Conservation (phyloP, 2,329 filamentous ascomycete genomes). For the Dothistroma pini region DNA sequence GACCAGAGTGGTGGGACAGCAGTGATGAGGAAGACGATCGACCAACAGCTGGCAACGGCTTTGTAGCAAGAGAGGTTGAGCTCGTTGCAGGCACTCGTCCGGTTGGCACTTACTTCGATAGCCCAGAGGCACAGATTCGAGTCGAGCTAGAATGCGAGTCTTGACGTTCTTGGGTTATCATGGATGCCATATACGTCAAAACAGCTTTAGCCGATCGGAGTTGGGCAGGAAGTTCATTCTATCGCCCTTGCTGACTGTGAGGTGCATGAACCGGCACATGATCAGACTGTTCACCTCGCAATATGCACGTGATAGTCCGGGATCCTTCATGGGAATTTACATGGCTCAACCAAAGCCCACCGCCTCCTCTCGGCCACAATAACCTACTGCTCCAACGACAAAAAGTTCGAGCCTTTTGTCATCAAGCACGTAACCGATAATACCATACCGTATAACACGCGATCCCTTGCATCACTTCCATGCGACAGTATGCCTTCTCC, state of each 20-base stretch:
- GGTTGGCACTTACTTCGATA: conserved; percentile 80
- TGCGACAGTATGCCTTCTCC: neutral
- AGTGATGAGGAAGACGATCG: conserved; percentile 40
- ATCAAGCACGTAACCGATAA: too few relatives aligned
- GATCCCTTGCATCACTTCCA: neutral
- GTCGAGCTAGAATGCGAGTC: conserved; percentile 40
- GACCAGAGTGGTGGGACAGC: conserved; percentile 38
- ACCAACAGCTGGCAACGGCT: conserved; percentile 39
- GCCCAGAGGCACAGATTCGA: conserved; percentile 64
- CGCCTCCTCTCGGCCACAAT: too few relatives aligned
- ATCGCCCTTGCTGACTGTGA: neutral
- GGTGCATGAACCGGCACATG: neutral
- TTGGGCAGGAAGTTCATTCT: neutral
- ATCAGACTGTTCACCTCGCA: neutral
- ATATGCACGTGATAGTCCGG: neutral
- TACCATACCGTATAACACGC: too few relatives aligned
- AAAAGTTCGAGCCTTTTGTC: too few relatives aligned
- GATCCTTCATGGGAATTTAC: neutral
- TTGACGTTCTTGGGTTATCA: neutral
- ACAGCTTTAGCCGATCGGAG: neutral
- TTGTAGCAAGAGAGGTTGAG: conserved; percentile 75
- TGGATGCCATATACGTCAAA: neutral
- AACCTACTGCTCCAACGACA: too few relatives aligned
- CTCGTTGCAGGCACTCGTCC: conserved; percentile 74
- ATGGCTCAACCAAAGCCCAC: too few relatives aligned